These are phyloP conservation scores for Citrus reticulata DNA, from an alignment of 345 rosid species.

Conservation along the genomic window DNA sequence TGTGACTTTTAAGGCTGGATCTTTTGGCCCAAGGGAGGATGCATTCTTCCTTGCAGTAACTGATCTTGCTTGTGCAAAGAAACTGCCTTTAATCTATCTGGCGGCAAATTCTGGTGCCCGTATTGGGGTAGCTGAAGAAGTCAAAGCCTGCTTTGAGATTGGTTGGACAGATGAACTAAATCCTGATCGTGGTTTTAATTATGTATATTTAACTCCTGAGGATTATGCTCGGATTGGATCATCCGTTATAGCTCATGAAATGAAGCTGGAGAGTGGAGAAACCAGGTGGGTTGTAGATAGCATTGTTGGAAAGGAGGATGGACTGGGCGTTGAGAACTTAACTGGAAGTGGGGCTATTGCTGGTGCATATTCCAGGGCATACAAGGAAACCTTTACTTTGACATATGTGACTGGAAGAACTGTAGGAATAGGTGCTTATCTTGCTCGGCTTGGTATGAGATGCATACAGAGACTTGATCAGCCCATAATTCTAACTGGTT, in stretches of 20 bases:
- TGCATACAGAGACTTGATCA: conserved; percentile 99
- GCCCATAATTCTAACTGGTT: conserved; percentile 96
- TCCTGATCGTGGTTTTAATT: conserved; percentile 95
- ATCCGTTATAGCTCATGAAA: conserved; percentile 84
- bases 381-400: conserved; percentile 89
- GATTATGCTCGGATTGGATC: conserved; percentile 67
- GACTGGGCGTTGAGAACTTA: conserved; percentile 93
- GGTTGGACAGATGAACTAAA: conserved; percentile 88
- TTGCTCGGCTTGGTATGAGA: conserved; percentile 97
- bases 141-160: conserved; percentile 80
- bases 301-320: conserved; percentile 95
- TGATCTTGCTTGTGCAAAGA: conserved; percentile 85
- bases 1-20: conserved; percentile 96
- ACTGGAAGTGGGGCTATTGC: conserved; percentile 99
- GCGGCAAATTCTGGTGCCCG: conserved; percentile 99
- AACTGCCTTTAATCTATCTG: conserved; percentile 88
- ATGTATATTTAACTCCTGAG: conserved; percentile 75
- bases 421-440: conserved; percentile 98
- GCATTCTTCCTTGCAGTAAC: conserved; percentile 94
- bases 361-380: conserved; percentile 95
- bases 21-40: conserved; percentile 98
- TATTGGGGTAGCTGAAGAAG: conserved; percentile 96
- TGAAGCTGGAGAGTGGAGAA: conserved; percentile 75
- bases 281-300: conserved; percentile 92
- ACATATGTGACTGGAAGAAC: conserved; percentile 97